Percentiles rank a stretch among this genome's conserved stretches.
phyloP scores from a whole-genome alignment of 2,329 filamentous ascomycete genomes.

The Penicillium polonicum region DNA sequence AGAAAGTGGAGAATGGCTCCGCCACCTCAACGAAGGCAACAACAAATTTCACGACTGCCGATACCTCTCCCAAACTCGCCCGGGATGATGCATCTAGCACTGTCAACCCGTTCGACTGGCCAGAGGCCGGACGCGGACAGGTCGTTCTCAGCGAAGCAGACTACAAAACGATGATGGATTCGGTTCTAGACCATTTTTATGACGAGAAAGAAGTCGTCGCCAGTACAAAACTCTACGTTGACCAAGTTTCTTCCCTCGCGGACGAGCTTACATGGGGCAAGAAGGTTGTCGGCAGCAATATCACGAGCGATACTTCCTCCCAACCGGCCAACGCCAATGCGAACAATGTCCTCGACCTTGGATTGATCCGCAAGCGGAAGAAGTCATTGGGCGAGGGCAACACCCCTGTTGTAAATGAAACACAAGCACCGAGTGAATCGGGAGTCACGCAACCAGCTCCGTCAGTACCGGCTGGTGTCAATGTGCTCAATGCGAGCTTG shows the following conservation, averaged over 20 bases:
- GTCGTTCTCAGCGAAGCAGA: conserved; percentile 40
- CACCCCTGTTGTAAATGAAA: conserved; percentile 11
- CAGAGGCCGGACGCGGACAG: conserved; percentile 34
- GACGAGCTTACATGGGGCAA: conserved; percentile 40
- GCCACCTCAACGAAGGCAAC: not conserved
- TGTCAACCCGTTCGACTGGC: conserved; percentile 35
- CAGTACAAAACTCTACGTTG: conserved; percentile 44
- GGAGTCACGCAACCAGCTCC: conserved; percentile 3
- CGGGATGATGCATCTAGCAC: conserved; percentile 7
- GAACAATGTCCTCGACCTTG: conserved; percentile 30
- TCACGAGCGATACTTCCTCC: not conserved
- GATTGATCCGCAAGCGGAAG: conserved; percentile 42
- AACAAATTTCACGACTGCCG: not conserved
- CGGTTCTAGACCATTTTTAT: conserved; percentile 46
- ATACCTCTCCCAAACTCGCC: not conserved
- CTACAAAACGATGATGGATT: conserved; percentile 42
- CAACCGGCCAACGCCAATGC: conserved; percentile 14
- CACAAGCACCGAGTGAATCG: conserved; percentile 1
- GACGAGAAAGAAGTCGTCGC: conserved; percentile 37
- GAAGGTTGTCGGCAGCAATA: conserved; percentile 33
- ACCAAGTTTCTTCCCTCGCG: conserved; percentile 41
- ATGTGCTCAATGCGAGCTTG: conserved; percentile 40
- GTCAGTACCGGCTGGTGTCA: conserved; percentile 28
- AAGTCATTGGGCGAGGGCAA: conserved; percentile 23
- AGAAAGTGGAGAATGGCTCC: not conserved